Evolutionary conservation across 352 stramenopile genomes (phyloP).

Genomic region (Sclerospora graminicola): DNA sequence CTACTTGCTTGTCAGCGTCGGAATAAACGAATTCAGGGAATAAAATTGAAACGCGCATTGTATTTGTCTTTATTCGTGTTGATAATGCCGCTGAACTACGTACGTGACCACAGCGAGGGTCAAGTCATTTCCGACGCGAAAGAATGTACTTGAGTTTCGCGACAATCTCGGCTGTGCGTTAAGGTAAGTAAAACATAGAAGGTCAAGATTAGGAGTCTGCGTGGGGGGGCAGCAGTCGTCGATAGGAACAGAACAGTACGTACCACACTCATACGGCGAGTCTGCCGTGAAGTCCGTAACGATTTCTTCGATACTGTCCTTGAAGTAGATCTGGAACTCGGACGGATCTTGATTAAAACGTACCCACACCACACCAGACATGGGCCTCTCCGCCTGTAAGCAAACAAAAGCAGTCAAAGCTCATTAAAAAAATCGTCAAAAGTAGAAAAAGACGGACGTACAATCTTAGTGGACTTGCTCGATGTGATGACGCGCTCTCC

Average conservation of each 20-base stretch:
- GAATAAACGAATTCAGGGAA: conserved; percentile 46
- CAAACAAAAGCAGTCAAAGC: neutral
- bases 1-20: conserved; percentile 19
- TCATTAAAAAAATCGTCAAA: neutral
- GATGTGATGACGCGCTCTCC: conserved; percentile 85
- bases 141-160: conserved; percentile 88
- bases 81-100: neutral
- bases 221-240: no score
- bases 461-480: conserved; percentile 82
- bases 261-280: conserved; percentile 84
- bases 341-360: conserved; percentile 79
- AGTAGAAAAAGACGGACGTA: no score
- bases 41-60: conserved; percentile 83
- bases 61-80: conserved; percentile 21
- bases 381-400: conserved; percentile 65
- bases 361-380: conserved; percentile 80
- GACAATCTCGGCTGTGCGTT: conserved; percentile 81
- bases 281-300: conserved; percentile 84
- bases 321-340: conserved; percentile 86
- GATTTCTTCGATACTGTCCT: conserved; percentile 83
- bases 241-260: no score
- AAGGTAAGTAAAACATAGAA: no score
- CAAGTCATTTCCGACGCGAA: conserved; percentile 56
- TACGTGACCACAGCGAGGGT: neutral
- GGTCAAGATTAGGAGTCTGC: no score